Percentiles rank a stretch among this genome's conserved stretches.
These are phyloP conservation scores for Coniosporium apollinis DNA, from an alignment of 495 filamentous ascomycete species.

Conservation along the genomic window DNA sequence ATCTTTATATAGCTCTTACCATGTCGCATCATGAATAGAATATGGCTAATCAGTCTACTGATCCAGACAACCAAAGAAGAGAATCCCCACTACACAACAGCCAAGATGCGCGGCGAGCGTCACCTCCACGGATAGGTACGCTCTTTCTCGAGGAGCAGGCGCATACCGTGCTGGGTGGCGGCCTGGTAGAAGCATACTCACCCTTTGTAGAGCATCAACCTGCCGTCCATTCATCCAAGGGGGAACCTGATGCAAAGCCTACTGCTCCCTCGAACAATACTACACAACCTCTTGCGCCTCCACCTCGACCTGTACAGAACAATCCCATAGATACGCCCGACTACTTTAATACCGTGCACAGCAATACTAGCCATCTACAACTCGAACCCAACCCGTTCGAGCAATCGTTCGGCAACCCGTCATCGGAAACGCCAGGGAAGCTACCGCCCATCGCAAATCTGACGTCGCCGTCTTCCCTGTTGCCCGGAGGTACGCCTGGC, in stretches of 20 bases:
- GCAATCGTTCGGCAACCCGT: slow-evolving; percentile 63
- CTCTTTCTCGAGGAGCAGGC: too few species aligned
- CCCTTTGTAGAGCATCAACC: too few species aligned
- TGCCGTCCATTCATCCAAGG: too few species aligned
- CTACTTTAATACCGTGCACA: slow-evolving; percentile 54
- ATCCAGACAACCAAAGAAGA: slow-evolving; percentile 1
- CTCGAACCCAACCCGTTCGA: slow-evolving; percentile 95
- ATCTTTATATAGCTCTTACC: neutral
- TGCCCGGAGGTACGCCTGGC: slow-evolving; percentile 47
- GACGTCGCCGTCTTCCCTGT: slow-evolving; percentile 70
- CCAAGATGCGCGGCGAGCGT: neutral
- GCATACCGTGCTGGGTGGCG: too few species aligned
- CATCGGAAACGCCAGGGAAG: slow-evolving; percentile 72
- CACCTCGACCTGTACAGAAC: slow-evolving; percentile 48
- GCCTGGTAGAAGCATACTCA: too few species aligned
- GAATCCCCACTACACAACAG: neutral
- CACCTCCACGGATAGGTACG: slow-evolving; percentile 1
- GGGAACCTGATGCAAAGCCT: slow-evolving; percentile 14
- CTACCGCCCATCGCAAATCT: slow-evolving; percentile 82
- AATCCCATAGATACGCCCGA: slow-evolving; percentile 46
- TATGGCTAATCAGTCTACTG: neutral
- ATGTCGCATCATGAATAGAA: neutral
- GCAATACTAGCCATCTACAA: slow-evolving; percentile 37
- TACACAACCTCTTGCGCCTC: slow-evolving; percentile 54
- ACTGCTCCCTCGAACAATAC: too few species aligned